phyloP scores from a whole-genome alignment of 129 eudicot species.

The Helianthus tuberosus region DNA sequence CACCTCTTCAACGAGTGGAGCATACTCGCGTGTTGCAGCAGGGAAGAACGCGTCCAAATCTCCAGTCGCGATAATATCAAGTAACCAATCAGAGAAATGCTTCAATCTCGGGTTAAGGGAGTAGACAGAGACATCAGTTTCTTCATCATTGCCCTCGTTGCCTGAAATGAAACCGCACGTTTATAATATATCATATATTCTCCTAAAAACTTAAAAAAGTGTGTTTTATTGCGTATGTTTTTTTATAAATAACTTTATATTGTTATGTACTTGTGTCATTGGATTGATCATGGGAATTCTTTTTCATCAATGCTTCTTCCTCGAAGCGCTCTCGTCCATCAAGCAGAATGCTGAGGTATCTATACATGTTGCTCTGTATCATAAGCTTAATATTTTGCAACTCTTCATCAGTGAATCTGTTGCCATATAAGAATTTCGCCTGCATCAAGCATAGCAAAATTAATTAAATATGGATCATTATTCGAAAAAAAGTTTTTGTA shows the following conservation, averaged over 20 bases:
- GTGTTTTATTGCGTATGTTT: not conserved
- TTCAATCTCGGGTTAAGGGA: conserved; percentile 53
- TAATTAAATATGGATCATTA: not conserved
- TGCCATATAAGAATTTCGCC: conserved; percentile 49
- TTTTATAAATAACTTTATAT: not conserved
- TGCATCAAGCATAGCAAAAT: conserved; percentile 14
- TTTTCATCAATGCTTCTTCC: conserved; percentile 43
- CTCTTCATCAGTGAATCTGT: conserved; percentile 46
- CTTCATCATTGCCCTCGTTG: conserved; percentile 9
- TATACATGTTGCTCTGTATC: conserved; percentile 59
- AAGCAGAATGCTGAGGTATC: conserved; percentile 53
- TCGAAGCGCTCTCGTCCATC: conserved; percentile 67
- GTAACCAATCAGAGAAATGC: conserved; percentile 68
- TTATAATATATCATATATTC: not conserved
- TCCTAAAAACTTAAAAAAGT: not conserved
- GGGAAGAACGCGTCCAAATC: conserved; percentile 52
- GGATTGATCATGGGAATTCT: conserved; percentile 6
- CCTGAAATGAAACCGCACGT: not conserved
- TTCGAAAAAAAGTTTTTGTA: not conserved
- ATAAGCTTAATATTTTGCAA: conserved; percentile 48
- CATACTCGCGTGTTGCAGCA: conserved; percentile 59
- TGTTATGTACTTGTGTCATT: conserved; percentile 1
- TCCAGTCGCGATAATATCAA: conserved; percentile 49
- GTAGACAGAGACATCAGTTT: conserved; percentile 40
- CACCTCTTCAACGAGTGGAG: conserved; percentile 54